phyloP scores from a whole-genome alignment of 2,329 filamentous ascomycete genomes.

The Fusarium armeniacum region DNA sequence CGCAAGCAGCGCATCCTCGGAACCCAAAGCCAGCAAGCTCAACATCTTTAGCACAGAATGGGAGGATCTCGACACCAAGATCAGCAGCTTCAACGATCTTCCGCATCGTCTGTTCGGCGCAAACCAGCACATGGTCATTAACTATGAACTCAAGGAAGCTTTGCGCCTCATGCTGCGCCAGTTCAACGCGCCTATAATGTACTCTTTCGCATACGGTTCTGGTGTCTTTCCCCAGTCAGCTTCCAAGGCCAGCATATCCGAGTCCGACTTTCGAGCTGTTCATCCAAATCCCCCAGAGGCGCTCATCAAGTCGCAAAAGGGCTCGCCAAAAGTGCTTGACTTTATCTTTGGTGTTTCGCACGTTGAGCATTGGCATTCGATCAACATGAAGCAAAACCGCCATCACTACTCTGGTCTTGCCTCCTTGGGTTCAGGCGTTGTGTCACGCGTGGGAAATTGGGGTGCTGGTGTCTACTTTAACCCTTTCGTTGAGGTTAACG shows the following conservation, averaged over 20 bases:
- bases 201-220: slow-evolving; percentile 97
- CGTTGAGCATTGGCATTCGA: slow-evolving; percentile 95
- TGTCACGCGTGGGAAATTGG: slow-evolving; percentile 89
- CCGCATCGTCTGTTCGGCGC: slow-evolving; percentile 79
- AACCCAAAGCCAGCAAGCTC: slow-evolving; percentile 50
- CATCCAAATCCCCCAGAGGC: slow-evolving; percentile 87
- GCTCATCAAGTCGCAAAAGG: slow-evolving; percentile 86
- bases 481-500: slow-evolving; percentile 93
- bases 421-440: slow-evolving; percentile 84
- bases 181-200: slow-evolving; percentile 92
- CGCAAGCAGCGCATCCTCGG: slow-evolving; percentile 36
- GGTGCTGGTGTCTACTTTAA: slow-evolving; percentile 99
- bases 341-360: slow-evolving; percentile 97
- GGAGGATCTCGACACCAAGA: slow-evolving; percentile 60
- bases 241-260: slow-evolving; percentile 66
- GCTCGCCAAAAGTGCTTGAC: slow-evolving; percentile 95
- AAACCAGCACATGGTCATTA: slow-evolving; percentile 97
- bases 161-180: slow-evolving; percentile 89
- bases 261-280: slow-evolving; percentile 71
- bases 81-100: slow-evolving; percentile 61
- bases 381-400: slow-evolving; percentile 90
- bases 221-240: slow-evolving; percentile 90
- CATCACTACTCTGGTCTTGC: slow-evolving; percentile 93
- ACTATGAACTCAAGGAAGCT: slow-evolving; percentile 93
- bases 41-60: slow-evolving; percentile 59